phyloP scores from a whole-genome alignment of 2,329 filamentous ascomycete species.

The Fusarium sp. region DNA sequence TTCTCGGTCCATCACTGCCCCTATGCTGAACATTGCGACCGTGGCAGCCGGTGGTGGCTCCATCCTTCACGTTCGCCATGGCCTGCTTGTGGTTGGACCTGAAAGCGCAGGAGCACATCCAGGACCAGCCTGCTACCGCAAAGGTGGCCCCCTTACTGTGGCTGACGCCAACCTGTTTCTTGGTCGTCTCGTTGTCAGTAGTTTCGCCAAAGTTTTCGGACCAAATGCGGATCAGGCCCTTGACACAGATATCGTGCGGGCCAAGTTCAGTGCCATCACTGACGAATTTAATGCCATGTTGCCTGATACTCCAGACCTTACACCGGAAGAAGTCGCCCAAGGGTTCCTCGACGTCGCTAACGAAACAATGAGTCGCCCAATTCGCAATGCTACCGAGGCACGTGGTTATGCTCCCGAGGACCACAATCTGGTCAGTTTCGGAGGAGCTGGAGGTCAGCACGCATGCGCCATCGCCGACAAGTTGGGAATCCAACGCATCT shows the following conservation, averaged over 20 bases:
- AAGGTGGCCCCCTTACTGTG: constrained; percentile 77
- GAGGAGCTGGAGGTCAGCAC: constrained; percentile 79
- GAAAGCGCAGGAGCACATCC: constrained; percentile 80
- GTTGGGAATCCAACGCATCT: constrained; percentile 57
- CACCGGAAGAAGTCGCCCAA: constrained; percentile 65
- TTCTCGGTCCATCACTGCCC: constrained; percentile 77
- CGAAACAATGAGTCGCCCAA: constrained; percentile 82
- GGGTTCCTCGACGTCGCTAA: constrained; percentile 84
- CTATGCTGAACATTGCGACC: constrained; percentile 81
- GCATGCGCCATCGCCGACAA: constrained; percentile 59
- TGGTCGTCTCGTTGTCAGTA: constrained; percentile 68
- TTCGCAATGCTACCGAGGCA: constrained; percentile 79
- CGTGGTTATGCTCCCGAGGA: constrained; percentile 51
- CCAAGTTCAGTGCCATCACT: constrained; percentile 59
- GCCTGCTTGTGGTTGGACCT: constrained; percentile 78
- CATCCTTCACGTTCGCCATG: constrained; percentile 76
- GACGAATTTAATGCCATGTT: constrained; percentile 54
- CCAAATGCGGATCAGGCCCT: constrained; percentile 72
- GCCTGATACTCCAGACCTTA: constrained; percentile 50
- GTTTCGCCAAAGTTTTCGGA: constrained; percentile 79
- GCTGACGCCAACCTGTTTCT: constrained; percentile 80
- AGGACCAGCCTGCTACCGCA: constrained; percentile 79
- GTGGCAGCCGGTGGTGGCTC: constrained; percentile 68
- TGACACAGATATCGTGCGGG: constrained; percentile 55
- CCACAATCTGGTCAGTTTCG: constrained; percentile 62